Base-by-base conservation (phyloP, 768 basidiomycete species). In the Macrocybe gigantea region DNA sequence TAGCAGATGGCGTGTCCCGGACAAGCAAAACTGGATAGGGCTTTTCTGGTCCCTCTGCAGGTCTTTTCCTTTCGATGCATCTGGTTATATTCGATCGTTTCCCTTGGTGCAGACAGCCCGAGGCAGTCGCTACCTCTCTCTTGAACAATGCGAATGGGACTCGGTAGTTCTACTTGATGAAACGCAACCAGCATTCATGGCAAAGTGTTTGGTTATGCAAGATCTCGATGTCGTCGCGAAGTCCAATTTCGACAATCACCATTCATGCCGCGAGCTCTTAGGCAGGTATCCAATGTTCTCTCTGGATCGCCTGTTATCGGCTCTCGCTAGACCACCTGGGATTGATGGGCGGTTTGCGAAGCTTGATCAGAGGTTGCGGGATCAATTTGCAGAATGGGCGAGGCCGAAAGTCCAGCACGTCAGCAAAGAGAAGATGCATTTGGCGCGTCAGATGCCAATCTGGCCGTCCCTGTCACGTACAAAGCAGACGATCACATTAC, bases 71-170 rank as follows among this genome's bases (percentile, higher is more conserved):
- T 44, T 57, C 11, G 39, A 44, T 5, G 34, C 51, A 10, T 9
- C 38, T 4, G 31, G 45, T 1, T 54, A 62, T 5, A 58, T 67
- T 8, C 44, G 48, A 2, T 38, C 44, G 6, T 69, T 66, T 46
- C 67, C 68, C 1, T 54, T 74, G 10, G 65, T 74, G 0, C 65
- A 63, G 7, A 69, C 67, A 3, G 53, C 49, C 31, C 50, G 32
- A 5, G 35, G 47, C 1, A 55, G 56, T 7, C 40, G 50, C 6
- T 72, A 65, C 33, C 60, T 65, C n/a, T 71, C 70, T 3, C 47
- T 72, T 10, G 33, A 50, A 2, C 53, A 62, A 34, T 67, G 68
- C 45, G 56, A 44, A 42, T 49, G 59, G 7, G 54, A 49, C 1
- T 49, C 51, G 0, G 61, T 60, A 6, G 50, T 71, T n/a, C 36